phyloP scores from a whole-genome alignment of 768 basidiomycete species.

The Tylopilus felleus region DNA sequence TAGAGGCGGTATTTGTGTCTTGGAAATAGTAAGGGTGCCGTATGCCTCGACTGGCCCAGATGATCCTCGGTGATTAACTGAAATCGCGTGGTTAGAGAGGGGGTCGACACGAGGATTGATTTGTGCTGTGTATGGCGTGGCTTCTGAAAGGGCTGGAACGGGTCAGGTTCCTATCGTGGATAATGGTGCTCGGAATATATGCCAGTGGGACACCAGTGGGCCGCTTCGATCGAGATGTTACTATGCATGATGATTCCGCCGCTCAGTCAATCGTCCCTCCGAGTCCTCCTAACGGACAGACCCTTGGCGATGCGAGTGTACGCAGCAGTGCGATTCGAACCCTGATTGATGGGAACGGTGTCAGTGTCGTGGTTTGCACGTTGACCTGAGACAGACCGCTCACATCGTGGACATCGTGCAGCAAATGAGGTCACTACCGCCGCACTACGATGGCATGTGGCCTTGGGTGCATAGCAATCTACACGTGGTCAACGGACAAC shows the following conservation, averaged over 20 bases:
- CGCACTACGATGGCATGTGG: background rate
- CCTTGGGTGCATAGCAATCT: background rate
- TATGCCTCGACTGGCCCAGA: constrained; percentile 13
- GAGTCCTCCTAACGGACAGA: too few relatives aligned
- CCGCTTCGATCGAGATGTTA: background rate
- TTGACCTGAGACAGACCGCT: background rate
- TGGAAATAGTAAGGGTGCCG: constrained; percentile 1
- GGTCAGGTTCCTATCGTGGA: constrained; percentile 9
- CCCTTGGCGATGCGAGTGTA: background rate
- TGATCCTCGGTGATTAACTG: constrained; percentile 23
- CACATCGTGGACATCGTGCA: constrained; percentile 7
- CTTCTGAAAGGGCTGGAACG: constrained; percentile 11
- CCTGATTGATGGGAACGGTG: background rate
- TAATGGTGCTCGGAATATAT: background rate
- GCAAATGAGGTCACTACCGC: background rate
- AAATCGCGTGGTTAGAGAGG: constrained; percentile 3
- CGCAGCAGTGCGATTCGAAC: background rate
- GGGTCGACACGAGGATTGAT: constrained; percentile 16
- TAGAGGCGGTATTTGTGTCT: constrained; percentile 16
- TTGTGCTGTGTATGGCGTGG: constrained; percentile 1
- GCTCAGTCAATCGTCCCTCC: background rate
- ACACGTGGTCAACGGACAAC: background rate
- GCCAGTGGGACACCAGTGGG: background rate
- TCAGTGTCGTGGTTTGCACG: constrained; percentile 4
- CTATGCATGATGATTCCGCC: background rate